A percentile compares a stretch with the other conserved stretches of the same genome.
These are phyloP conservation scores for Bruguiera parviflora DNA, from an alignment of 345 rosid genomes.

Conservation along the genomic window DNA sequence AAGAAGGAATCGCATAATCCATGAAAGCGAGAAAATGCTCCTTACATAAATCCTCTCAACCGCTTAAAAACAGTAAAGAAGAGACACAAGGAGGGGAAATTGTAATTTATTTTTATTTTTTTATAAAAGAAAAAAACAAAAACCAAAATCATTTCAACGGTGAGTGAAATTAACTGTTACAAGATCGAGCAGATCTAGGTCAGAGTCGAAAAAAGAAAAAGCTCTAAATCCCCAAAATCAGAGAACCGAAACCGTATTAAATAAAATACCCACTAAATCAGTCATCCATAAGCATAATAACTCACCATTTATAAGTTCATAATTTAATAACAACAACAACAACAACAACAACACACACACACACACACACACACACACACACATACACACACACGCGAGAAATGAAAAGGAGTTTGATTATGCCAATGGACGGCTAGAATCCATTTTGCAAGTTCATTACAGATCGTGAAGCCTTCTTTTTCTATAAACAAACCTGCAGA, in stretches of 20 bases:
- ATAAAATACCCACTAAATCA: neutral
- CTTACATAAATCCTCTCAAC: no score
- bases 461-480: neutral
- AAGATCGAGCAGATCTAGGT: constrained; percentile 17
- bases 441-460: neutral
- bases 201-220: neutral
- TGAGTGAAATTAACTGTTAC: neutral
- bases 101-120: neutral
- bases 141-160: neutral
- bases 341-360: no score
- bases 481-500: constrained; percentile 8
- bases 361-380: no score
- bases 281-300: neutral
- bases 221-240: neutral
- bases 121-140: no score
- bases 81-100: neutral
- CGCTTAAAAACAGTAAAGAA: neutral
- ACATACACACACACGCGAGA: no score
- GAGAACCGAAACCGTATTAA: neutral
- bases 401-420: neutral
- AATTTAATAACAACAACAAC: neutral
- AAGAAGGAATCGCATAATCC: no score
- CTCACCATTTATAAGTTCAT: neutral
- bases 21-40: no score
- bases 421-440: neutral